Evolutionary conservation across 768 basidiomycete genomes (phyloP).

Genomic region (Boletus reticuloceps): DNA sequence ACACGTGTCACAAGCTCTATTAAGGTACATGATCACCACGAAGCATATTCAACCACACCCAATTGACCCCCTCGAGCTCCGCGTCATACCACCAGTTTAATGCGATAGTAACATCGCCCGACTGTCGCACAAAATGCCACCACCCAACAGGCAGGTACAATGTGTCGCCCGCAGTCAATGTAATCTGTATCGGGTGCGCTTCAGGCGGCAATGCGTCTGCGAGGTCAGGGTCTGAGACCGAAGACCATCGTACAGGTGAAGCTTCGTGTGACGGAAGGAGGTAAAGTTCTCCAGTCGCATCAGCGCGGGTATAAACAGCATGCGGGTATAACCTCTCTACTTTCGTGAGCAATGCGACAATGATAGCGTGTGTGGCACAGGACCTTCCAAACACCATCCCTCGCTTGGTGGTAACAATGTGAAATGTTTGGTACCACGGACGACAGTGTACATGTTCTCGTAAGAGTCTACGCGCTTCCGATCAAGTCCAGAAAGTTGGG

Average conservation of each 20-base stretch:
- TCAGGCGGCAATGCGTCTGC: conserved; percentile 46
- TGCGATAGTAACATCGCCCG: conserved; percentile 59
- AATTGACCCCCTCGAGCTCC: conserved; percentile 67
- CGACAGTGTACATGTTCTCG: conserved; percentile 89
- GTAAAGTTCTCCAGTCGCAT: conserved; percentile 19
- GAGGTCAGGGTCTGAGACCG: conserved; percentile 56
- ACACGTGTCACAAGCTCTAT: conserved; percentile 10
- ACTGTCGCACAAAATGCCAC: conserved; percentile 90
- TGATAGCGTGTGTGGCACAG: conserved; percentile 6
- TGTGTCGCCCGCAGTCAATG: conserved; percentile 69
- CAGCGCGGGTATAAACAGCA: conserved; percentile 54
- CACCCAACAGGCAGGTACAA: conserved; percentile 91
- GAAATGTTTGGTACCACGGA: conserved; percentile 83
- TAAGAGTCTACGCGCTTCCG: conserved; percentile 62
- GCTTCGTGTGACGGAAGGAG: conserved; percentile 33
- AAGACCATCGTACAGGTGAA: conserved; percentile 77
- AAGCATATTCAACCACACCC: conserved; percentile 67
- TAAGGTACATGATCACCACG: conserved; percentile 26
- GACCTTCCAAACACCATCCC: conserved; percentile 79
- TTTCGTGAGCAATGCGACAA: conserved; percentile 9
- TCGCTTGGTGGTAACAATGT: conserved; percentile 88
- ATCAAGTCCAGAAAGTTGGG: background rate
- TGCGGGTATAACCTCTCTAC: conserved; percentile 63
- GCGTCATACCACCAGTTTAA: conserved; percentile 92
- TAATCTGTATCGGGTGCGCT: conserved; percentile 65